phyloP scores from a whole-genome alignment of 1,139 yeast genomes.

The Kluyveromyces sp. region DNA sequence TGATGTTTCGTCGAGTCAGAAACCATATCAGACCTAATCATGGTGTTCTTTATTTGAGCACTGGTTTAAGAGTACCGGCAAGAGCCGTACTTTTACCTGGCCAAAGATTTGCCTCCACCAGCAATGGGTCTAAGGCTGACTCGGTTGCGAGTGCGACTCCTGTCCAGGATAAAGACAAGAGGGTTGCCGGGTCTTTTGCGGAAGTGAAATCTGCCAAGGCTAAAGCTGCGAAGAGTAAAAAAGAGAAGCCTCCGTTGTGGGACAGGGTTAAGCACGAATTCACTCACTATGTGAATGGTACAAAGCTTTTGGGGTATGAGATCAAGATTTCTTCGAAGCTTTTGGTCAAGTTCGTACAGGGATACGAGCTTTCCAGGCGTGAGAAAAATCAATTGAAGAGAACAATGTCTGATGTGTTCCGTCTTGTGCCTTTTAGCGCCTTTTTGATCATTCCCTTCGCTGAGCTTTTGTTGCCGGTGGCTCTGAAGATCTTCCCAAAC shows the following conservation, averaged over 20 bases:
- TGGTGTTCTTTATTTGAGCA: neutral
- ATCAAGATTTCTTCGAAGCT: conserved; percentile 79
- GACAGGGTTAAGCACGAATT: conserved; percentile 85
- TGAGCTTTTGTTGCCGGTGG: conserved; percentile 82
- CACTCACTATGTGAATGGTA: conserved; percentile 91
- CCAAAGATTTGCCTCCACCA: neutral
- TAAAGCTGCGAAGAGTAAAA: conserved; percentile 10
- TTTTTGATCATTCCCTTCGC: conserved; percentile 91
- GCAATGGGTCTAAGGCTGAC: neutral
- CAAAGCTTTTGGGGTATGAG: conserved; percentile 87
- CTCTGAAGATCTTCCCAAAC: conserved; percentile 86
- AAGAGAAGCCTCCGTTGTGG: conserved; percentile 50
- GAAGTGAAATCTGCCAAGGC: neutral
- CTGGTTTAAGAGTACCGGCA: neutral
- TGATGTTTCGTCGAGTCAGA: neutral
- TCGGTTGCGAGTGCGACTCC: neutral
- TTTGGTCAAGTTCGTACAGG: conserved; percentile 74
- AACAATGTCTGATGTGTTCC: conserved; percentile 75
- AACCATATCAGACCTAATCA: neutral
- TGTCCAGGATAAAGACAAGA: neutral
- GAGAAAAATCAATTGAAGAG: conserved; percentile 84
- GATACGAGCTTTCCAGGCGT: conserved; percentile 90
- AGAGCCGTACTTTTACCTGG: neutral
- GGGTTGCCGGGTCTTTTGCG: neutral
- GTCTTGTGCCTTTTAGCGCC: conserved; percentile 89